Base-by-base conservation (phyloP, 2,329 filamentous ascomycete species). In the Coccinonectria pachysandricola region DNA sequence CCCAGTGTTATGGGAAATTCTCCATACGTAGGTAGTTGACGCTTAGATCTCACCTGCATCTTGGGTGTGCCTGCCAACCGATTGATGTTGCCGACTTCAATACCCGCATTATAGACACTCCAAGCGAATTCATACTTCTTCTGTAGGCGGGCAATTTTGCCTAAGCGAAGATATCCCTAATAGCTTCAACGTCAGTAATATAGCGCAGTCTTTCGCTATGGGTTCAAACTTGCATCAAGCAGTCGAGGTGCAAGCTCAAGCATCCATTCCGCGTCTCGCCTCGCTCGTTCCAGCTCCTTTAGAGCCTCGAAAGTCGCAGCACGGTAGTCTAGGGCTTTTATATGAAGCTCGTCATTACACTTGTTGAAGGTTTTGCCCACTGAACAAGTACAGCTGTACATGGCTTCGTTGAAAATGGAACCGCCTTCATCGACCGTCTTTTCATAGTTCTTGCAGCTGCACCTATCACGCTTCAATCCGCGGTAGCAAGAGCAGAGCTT, bases 81-180 rank as follows among this genome's bases (percentile, higher is more conserved):
- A 21, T 48, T 39, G 12, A 32, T 36, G 19, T 43, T 40, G 17
- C 42, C 46, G 12, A 50, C 49, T 18, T 59, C 48, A 23, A 60
- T 49, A 4, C 57, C 59, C 8, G 56, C 50, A 28, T 35, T 55
- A 32, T 57, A 60, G 7, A 60, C 35, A 16, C 52, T 52, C 52
- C 57, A 60, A 1, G 59, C 59, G 24, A 54, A 50, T 13, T 53
- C 48, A 19, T 49, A 28, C 7, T 59, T 50, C 34, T 54, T 55
- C 28, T 55, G 48, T 3, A 57, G 41, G 7, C 54, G 46, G 5
- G 52, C 46, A 28, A 60, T 41, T 34, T 62, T 61, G 2, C 54
- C 58, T 4, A 62, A 37, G 3, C 59, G 52, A 6, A 62, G 47
- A 31, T 62, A 62, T 6, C 59, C 59, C 59, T 62, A 6, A 17